These are phyloP conservation scores for Xylaria scruposa DNA, from an alignment of 495 filamentous ascomycete species.

Conservation along the genomic window DNA sequence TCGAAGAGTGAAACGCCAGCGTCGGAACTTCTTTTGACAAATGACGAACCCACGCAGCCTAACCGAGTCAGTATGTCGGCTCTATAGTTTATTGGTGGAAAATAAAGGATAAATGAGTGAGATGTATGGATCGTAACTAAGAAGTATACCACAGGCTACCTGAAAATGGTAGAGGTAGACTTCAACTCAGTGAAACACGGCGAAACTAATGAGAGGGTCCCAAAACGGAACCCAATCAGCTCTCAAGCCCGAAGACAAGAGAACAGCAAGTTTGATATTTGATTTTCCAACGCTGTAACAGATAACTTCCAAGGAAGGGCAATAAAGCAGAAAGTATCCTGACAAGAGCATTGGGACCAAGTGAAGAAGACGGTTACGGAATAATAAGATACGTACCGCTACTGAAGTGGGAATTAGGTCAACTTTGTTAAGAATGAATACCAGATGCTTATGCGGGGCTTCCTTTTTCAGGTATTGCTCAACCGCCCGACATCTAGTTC, in stretches of 20 bases:
- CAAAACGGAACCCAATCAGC: conserved; percentile 86
- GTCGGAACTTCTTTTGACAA: conserved; percentile 89
- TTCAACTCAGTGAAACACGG: conserved; percentile 84
- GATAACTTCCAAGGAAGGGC: conserved; percentile 73
- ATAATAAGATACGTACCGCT: conserved; percentile 75
- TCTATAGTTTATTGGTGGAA: conserved; percentile 14
- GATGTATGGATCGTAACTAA: conserved; percentile 99
- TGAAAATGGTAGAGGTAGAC: conserved; percentile 55
- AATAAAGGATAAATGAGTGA: conserved; percentile 13
- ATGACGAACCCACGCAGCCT: conserved; percentile 86
- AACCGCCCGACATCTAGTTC: conserved; percentile 86
- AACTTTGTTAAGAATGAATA: conserved; percentile 94
- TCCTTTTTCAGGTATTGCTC: conserved; percentile 95
- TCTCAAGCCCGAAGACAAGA: conserved; percentile 59
- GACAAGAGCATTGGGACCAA: conserved; percentile 81
- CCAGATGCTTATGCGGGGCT: conserved; percentile 91
- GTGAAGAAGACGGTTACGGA: conserved; percentile 27
- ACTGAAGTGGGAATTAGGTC: conserved; percentile 92
- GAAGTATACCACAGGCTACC: conserved; percentile 74
- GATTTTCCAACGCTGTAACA: conserved; percentile 99
- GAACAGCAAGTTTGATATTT: conserved; percentile 70
- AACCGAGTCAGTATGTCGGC: conserved; percentile 34
- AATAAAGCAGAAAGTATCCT: conserved; percentile 74
- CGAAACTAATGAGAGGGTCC: conserved; percentile 74
- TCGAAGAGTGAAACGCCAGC: conserved; percentile 87